Evolutionary conservation across 306 rosid species (phyloP).

Genomic region (Astragalus glycyphyllos): DNA sequence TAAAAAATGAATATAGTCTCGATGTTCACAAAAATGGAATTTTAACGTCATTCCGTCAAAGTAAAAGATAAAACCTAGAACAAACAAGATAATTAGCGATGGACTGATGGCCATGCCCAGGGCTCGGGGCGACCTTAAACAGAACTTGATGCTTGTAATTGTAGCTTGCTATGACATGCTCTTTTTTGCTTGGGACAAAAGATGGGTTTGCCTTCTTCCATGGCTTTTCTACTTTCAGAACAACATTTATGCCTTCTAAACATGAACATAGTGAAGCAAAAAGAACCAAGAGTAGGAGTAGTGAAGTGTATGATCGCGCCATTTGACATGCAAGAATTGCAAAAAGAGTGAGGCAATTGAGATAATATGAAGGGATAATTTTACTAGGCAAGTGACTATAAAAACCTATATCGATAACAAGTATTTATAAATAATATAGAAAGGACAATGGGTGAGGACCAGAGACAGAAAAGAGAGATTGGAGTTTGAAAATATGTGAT

Average conservation of each 20-base stretch:
- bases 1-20: too few relatives aligned
- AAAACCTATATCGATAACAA: too few relatives aligned
- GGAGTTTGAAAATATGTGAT: too few relatives aligned
- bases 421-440: too few relatives aligned
- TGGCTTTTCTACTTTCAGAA: slow-evolving; percentile 8
- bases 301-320: slow-evolving; percentile 50
- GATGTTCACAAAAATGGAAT: too few relatives aligned
- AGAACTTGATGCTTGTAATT: slow-evolving; percentile 48
- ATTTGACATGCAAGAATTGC: slow-evolving; percentile 31
- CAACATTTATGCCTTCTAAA: slow-evolving; percentile 52
- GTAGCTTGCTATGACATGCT: slow-evolving; percentile 64
- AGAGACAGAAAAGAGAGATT: too few relatives aligned
- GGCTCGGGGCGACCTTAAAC: slow-evolving; percentile 74
- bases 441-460: too few relatives aligned
- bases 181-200: slow-evolving; percentile 74
- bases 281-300: slow-evolving; percentile 43
- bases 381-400: too few relatives aligned
- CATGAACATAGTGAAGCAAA: slow-evolving; percentile 45
- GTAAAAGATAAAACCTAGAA: too few relatives aligned
- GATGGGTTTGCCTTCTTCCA: slow-evolving; percentile 39
- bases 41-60: too few relatives aligned
- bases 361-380: too few relatives aligned
- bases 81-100: not conserved
- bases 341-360: not conserved
- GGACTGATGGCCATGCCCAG: slow-evolving; percentile 68